Conservation (phyloP, 1,139 yeast genomes). For the Meyerozyma athensensis region DNA sequence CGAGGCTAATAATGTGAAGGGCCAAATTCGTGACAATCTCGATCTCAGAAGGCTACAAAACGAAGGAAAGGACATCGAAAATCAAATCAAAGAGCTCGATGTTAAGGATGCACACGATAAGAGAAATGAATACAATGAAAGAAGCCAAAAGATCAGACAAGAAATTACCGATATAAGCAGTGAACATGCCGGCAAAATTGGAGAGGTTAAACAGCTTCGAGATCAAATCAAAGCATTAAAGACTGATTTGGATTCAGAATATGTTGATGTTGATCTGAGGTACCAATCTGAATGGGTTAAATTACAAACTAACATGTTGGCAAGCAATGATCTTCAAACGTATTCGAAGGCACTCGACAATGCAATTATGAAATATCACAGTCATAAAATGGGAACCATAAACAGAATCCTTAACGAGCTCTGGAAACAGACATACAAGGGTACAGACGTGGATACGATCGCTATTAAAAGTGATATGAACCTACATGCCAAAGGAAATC, state of each 20-base stretch:
- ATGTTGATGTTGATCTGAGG: constrained; percentile 55
- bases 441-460: constrained; percentile 92
- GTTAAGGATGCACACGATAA: constrained; percentile 60
- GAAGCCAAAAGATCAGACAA: constrained; percentile 51
- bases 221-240: constrained; percentile 60
- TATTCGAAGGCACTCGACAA: constrained; percentile 84
- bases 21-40: constrained; percentile 36
- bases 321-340: constrained; percentile 79
- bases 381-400: constrained; percentile 88
- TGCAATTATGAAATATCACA: constrained; percentile 92
- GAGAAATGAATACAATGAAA: constrained; percentile 58
- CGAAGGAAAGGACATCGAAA: constrained; percentile 26
- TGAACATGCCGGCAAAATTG: constrained; percentile 70
- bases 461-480: constrained; percentile 79
- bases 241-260: constrained; percentile 65
- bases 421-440: constrained; percentile 93
- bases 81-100: constrained; percentile 31
- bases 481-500: constrained; percentile 50
- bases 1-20: constrained; percentile 33
- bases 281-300: constrained; percentile 73
- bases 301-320: constrained; percentile 69
- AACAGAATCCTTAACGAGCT: constrained; percentile 82
- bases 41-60: constrained; percentile 29
- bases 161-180: constrained; percentile 56
- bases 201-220: constrained; percentile 80